These are phyloP conservation scores for Trametes sp. DNA, from an alignment of 1,284 basidiomycete genomes.

Conservation along the genomic window DNA sequence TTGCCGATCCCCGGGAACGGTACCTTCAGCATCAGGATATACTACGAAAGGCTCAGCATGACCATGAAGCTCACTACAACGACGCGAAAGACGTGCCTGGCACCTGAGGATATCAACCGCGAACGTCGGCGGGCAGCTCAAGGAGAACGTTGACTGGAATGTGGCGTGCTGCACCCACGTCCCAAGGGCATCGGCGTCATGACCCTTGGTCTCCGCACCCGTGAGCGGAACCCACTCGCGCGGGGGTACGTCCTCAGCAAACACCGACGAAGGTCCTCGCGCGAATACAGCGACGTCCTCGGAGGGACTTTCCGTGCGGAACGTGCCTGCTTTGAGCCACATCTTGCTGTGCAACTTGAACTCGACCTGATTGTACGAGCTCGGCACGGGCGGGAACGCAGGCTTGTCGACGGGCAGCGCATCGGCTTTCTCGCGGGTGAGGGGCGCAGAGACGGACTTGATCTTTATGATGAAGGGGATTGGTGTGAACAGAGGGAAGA, in stretches of 20 bases:
- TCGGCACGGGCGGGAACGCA: slow-evolving; percentile 23
- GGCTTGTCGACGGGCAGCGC: slow-evolving; percentile 11
- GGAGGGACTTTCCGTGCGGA: not conserved
- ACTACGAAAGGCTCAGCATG: not conserved
- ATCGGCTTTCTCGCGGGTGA: slow-evolving; percentile 16
- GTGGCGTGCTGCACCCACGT: slow-evolving; percentile 21
- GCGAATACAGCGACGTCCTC: not conserved
- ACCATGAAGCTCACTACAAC: not conserved
- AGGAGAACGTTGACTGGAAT: slow-evolving; percentile 9
- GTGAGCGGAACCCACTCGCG: not conserved
- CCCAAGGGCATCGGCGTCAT: not conserved
- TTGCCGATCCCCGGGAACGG: slow-evolving; percentile 25
- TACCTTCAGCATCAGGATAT: slow-evolving; percentile 15
- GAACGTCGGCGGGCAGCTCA: slow-evolving; percentile 22
- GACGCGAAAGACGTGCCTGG: not conserved
- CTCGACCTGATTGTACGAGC: slow-evolving; percentile 1
- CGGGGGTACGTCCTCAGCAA: not conserved
- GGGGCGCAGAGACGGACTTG: slow-evolving; percentile 17
- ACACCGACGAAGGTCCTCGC: not conserved
- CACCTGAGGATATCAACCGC: slow-evolving; percentile 2
- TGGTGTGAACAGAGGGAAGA: slow-evolving; percentile 18
- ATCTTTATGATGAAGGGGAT: slow-evolving; percentile 24
- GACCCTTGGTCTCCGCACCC: not conserved
- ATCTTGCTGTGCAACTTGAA: slow-evolving; percentile 10
- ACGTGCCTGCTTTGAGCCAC: slow-evolving; percentile 7